Evolutionary conservation across 1,284 basidiomycete species (phyloP).

Genomic region (Jaminaea rosea): DNA sequence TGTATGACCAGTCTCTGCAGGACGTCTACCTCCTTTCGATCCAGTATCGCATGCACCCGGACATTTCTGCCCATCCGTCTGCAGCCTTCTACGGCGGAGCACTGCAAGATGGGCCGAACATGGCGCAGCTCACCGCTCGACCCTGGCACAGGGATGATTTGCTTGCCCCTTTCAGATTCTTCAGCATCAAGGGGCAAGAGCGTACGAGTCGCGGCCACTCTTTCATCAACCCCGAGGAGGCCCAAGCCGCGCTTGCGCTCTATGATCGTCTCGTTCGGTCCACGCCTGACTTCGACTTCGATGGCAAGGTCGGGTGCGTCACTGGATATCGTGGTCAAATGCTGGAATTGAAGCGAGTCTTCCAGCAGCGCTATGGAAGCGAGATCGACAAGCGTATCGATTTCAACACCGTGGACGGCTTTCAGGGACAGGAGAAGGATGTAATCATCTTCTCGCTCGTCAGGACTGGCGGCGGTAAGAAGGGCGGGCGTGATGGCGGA

Average conservation of each 20-base stretch:
- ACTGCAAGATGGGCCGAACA: slow-evolving; percentile 76
- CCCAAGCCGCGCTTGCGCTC: slow-evolving; percentile 65
- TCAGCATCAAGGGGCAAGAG: slow-evolving; percentile 56
- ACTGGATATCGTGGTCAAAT: slow-evolving; percentile 95
- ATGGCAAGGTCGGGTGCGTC: slow-evolving; percentile 76
- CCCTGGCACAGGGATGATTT: slow-evolving; percentile 73
- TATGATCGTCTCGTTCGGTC: slow-evolving; percentile 66
- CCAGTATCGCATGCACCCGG: slow-evolving; percentile 99
- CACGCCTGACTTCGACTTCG: slow-evolving; percentile 57
- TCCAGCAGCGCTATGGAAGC: slow-evolving; percentile 64
- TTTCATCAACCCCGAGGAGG: slow-evolving; percentile 69
- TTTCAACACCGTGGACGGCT: slow-evolving; percentile 73
- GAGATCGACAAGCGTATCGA: slow-evolving; percentile 66
- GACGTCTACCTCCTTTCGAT: slow-evolving; percentile 88
- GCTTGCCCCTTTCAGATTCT: slow-evolving; percentile 83
- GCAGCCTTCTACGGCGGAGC: slow-evolving; percentile 75
- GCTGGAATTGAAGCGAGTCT: slow-evolving; percentile 63
- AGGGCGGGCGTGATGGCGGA: too few species aligned
- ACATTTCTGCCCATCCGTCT: slow-evolving; percentile 84
- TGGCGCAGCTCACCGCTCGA: slow-evolving; percentile 72
- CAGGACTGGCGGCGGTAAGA: slow-evolving; percentile 55
- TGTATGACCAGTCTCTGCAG: slow-evolving; percentile 68
- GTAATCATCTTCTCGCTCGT: slow-evolving; percentile 56
- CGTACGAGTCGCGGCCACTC: slow-evolving; percentile 57
- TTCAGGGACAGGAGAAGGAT: slow-evolving; percentile 12